phyloP scores from a whole-genome alignment of 2,329 filamentous ascomycete genomes.

The Achaetomium macrosporum region DNA sequence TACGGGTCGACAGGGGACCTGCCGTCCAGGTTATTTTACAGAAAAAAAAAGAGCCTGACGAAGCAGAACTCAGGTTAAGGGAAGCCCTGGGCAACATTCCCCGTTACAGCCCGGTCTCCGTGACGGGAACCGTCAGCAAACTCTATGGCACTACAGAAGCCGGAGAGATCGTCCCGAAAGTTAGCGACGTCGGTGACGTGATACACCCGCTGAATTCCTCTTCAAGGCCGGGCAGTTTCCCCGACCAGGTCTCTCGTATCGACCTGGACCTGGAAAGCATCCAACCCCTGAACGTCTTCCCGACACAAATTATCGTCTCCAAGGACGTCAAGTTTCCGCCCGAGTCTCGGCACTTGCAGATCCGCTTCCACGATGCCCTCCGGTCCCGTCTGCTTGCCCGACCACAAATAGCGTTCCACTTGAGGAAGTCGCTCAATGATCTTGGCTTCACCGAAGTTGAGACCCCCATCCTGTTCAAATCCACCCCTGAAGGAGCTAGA shows the following conservation, averaged over 20 bases:
- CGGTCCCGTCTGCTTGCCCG: conserved; percentile 66
- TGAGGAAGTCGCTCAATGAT: conserved; percentile 47
- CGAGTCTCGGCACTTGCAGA: conserved; percentile 73
- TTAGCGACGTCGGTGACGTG: too few species aligned
- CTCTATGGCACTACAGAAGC: conserved; percentile 16
- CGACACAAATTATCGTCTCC: conserved; percentile 70
- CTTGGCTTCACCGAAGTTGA: conserved; percentile 72
- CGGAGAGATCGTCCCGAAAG: background rate
- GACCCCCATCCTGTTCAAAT: conserved; percentile 93
- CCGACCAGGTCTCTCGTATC: conserved; percentile 28
- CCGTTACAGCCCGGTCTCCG: conserved; percentile 47
- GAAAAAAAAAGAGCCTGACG: conserved; percentile 34
- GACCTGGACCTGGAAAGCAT: conserved; percentile 61
- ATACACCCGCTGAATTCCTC: conserved; percentile 5
- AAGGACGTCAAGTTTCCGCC: conserved; percentile 67
- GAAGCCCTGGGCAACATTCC: conserved; percentile 41
- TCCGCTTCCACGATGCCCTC: conserved; percentile 66
- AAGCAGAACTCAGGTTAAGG: conserved; percentile 33
- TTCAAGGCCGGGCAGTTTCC: conserved; percentile 16
- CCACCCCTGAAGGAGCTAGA: conserved; percentile 88
- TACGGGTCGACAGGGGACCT: conserved; percentile 30
- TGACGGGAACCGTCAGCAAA: conserved; percentile 36
- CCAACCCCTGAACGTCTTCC: conserved; percentile 64
- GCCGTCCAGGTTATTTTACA: conserved; percentile 37
- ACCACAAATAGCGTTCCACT: conserved; percentile 41